Base-by-base conservation (phyloP, 225 moss, liverwort and hornwort species). In the Ulota crispa region DNA sequence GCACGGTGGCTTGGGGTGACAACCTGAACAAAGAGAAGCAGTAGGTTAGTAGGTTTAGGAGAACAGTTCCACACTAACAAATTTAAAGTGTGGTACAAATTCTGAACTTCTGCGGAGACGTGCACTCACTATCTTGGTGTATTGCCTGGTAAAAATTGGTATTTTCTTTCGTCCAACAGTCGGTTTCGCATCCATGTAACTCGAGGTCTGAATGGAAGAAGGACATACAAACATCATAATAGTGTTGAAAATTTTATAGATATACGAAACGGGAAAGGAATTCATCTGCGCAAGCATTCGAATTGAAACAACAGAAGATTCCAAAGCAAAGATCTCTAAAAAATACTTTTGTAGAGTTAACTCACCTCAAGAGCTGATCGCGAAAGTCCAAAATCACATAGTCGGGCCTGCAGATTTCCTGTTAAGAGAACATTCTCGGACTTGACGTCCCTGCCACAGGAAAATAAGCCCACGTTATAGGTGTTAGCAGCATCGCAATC, bases 321-420 rank as follows among this genome's bases (percentile, higher is more conserved):
- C 32, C 3, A 69, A 53, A 32, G 4, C 24, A 57, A 65, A 39
- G 23, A 53, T 66, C 73, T 66, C 66, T 36, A 68, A 36, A 79
- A 56, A 65, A 60, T n/a, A n/a, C 52, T 26, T 24, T 67, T 43
- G 67, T 12, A 80, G 53, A 56, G 47, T 68, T 18, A 68, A 36
- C 73, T 34, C 72, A 93, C 92, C 92, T 95, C 95, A 61, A 80
- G 84, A 31, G 95, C 92, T 79, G 95, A 96, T 65, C 95, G 91
- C 39, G 95, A 93, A 47, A 96, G 91, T 31, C 95, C 95, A 81
- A 96, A 96, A 85, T 96, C 95, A 82, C 95, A 96, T n/a, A 96
- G 83, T 74, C 90, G 94, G 9, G 88, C 90, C 34, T 86, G 89
- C 78, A 90, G 75, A 65, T 78, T 84, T 52, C 88, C 87, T 32